These are phyloP conservation scores for Boletales sp. DNA, from an alignment of 768 basidiomycete species.

Conservation along the genomic window DNA sequence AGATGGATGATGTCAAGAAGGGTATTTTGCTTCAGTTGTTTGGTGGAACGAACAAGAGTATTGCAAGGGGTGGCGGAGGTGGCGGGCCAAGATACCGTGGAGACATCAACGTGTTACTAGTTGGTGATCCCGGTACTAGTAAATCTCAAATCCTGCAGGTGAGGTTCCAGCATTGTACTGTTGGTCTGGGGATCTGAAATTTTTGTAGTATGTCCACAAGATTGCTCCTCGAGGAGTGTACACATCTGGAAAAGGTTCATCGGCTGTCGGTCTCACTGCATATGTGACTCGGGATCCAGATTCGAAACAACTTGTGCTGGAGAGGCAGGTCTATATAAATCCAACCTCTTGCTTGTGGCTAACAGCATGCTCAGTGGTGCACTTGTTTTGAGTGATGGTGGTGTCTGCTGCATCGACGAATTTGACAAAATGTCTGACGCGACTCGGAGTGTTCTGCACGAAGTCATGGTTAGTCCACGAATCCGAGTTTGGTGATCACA, in stretches of 20 bases:
- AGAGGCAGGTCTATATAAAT: conserved; percentile 57
- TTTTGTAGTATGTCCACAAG: conserved; percentile 89
- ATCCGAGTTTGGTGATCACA: background rate
- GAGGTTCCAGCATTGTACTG: conserved; percentile 15
- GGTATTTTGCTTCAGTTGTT: conserved; percentile 94
- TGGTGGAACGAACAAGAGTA: conserved; percentile 96
- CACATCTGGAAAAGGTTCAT: conserved; percentile 96
- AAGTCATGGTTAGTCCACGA: conserved; percentile 78
- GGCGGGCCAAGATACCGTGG: conserved; percentile 96
- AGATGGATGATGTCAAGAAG: conserved; percentile 99
- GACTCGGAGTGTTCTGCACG: conserved; percentile 95
- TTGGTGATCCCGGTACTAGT: conserved; percentile 96
- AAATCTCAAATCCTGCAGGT: conserved; percentile 96
- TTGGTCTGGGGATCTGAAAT: background rate
- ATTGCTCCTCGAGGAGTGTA: conserved; percentile 97
- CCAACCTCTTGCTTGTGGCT: background rate
- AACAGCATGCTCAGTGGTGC: conserved; percentile 61
- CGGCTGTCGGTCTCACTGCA: conserved; percentile 96
- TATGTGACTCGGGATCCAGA: conserved; percentile 98
- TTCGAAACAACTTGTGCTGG: conserved; percentile 95
- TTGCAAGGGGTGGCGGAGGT: conserved; percentile 87
- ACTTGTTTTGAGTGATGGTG: conserved; percentile 90
- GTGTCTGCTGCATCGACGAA: conserved; percentile 98
- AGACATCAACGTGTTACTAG: conserved; percentile 95
- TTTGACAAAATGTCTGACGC: conserved; percentile 99